Evolutionary conservation across 768 basidiomycete species (phyloP), one percentile per base, ranked within the genome.

Genomic region (Phylloporus arenicola): DNA sequence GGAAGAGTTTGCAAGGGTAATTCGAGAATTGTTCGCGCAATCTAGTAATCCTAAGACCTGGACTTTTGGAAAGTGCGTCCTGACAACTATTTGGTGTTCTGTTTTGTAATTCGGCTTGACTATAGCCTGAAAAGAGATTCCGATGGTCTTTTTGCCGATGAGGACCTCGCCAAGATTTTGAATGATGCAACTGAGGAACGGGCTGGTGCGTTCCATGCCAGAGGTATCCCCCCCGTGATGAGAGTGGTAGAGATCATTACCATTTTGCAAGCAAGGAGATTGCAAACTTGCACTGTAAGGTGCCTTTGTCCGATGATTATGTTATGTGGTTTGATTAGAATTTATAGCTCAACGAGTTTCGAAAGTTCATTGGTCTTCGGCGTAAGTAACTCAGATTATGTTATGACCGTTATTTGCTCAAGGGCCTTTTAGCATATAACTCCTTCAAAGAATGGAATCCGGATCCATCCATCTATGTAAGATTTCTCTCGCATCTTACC

Each of bases 341-440:
- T n/a, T n/a, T n/a, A n/a, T n/a, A n/a, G n/a, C n/a, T 86, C 64
- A 86, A 86, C 59, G 84, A 87, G 60, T 87, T 88, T 65, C 74
- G 84, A 47, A 73, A 77, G 51, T 89, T 86, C 68, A 69, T 90
- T 40, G 82, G 83, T 13, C 68, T 90, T 45, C 83, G 80, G 68
- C 81, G 83, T 83, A 62, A 60, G 75, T 62, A 30, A 17, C 3
- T 24, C 14, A 0, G n/a, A 14, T 39, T 19, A 22, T 39, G 9
- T 16, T 6, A 29, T 17, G 6, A 17, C 3, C 17, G 1, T 39
- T 13, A 10, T 42, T 42, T 19, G 10, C 53, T 64, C n/a, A 64
- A 45, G 17, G 33, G 12, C 24, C 43, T 35, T 35, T 47, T 44
- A 86, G 84, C 83, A 3, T 86, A 86, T 58, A 51, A 57, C 25